phyloP scores from a whole-genome alignment of 345 rosid genomes.

The Lepidium africanum region DNA sequence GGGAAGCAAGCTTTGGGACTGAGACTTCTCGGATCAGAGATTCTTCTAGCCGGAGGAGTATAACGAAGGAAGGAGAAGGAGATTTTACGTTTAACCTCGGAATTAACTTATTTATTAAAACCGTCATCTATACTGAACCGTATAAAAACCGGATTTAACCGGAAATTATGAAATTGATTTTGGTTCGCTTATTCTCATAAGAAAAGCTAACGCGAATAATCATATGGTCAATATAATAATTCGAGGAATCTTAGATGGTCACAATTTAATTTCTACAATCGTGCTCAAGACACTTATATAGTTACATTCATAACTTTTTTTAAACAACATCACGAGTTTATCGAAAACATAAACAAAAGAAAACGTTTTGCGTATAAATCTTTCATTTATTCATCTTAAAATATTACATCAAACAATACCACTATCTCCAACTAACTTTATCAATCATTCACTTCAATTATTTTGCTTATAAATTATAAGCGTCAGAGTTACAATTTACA shows the following conservation, averaged over 20 bases:
- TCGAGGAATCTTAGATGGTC: too few relatives aligned
- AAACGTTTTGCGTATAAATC: too few relatives aligned
- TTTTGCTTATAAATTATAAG: neutral
- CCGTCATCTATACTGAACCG: neutral
- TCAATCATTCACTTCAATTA: too few relatives aligned
- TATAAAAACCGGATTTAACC: neutral
- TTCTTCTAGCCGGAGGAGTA: neutral
- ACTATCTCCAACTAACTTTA: neutral
- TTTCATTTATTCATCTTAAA: too few relatives aligned
- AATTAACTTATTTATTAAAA: neutral
- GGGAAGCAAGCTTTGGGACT: neutral
- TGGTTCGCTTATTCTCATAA: neutral
- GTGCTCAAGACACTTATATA: too few relatives aligned
- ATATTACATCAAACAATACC: too few relatives aligned
- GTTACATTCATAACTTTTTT: too few relatives aligned
- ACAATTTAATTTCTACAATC: too few relatives aligned
- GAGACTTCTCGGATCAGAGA: conserved; percentile 10
- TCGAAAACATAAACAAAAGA: too few relatives aligned
- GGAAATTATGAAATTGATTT: neutral
- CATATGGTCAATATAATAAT: too few relatives aligned
- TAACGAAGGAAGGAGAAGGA: neutral
- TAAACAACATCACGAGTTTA: too few relatives aligned
- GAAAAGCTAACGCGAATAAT: neutral
- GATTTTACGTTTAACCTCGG: conserved; percentile 4
- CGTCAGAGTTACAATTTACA: neutral